Evolutionary conservation across 2,329 filamentous ascomycete genomes (phyloP), one percentile per base, ranked within the genome.

Genomic region (Trichoderma semiorbis): DNA sequence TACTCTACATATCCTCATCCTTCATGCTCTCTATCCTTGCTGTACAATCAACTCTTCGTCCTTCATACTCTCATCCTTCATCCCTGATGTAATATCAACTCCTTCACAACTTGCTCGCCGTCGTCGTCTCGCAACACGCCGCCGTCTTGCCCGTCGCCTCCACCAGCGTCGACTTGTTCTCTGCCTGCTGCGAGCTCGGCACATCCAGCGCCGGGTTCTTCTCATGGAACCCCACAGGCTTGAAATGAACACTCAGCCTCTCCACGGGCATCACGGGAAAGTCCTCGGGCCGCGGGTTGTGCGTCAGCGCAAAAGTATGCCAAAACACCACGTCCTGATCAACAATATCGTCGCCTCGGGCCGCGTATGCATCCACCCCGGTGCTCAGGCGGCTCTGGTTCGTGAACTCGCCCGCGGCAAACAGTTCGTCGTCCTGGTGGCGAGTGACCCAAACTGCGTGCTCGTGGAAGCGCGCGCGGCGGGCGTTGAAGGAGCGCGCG

Each of bases 181-280:
- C 69, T 72, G 4, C 60, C 76, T 7, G 77, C 66, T 62, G 66
- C 26, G 66, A 69, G 16, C 14, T 79, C 5, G 83, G 84, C 50
- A 85, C 81, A 74, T 85, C 84, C 50, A 86, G 78, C 10, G 84
- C 83, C 32, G 84, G 84, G 73, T 85, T 86, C 63, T 79, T 78
- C 7, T 80, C 81, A 75, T 85, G 85, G 77, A 85, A 86, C 73
- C 85, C 84, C 11, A 80, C 78, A 2, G 84, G 84, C 6, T 74
- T 73, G 26, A 77, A 67, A 68, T 85, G 83, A 60, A 86, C 78
- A 71, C 85, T 82, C 68, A 85, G 82, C 39, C 82, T 83, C 75
- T 86, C 84, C 36, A 84, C 83, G 30, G 84, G 84, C 84, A 86
- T 86, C 4, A 86, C 84, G 6, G 84, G 84, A 84, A 84, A 86